phyloP scores from a whole-genome alignment of 164 flowering plant species.

The Nelumbo lutea region DNA sequence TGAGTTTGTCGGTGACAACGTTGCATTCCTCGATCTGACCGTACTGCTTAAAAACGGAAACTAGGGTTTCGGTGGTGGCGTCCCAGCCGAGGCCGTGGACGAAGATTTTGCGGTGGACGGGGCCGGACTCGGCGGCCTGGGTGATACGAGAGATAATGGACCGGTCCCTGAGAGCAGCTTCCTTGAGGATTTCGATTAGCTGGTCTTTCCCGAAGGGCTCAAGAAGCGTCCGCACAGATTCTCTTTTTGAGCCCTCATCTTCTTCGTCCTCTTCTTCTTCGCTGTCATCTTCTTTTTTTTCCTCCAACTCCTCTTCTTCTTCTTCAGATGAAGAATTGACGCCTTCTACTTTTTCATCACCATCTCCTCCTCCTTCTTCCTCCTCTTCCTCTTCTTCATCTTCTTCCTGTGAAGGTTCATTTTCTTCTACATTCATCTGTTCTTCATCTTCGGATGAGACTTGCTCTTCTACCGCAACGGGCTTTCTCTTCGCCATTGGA shows the following conservation, averaged over 20 bases:
- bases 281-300: slow-evolving; percentile 18
- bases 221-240: slow-evolving; percentile 23
- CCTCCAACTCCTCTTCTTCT: slow-evolving; percentile 11
- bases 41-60: slow-evolving; percentile 21
- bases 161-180: slow-evolving; percentile 23
- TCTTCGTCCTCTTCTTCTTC: slow-evolving; percentile 16
- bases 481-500: slow-evolving; percentile 27
- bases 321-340: slow-evolving; percentile 9
- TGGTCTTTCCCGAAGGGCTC: slow-evolving; percentile 42
- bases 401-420: slow-evolving; percentile 1
- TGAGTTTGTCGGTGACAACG: slow-evolving; percentile 29
- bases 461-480: slow-evolving; percentile 2
- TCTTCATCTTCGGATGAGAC: slow-evolving; percentile 8
- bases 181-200: slow-evolving; percentile 27
- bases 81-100: slow-evolving; percentile 52
- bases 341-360: background rate
- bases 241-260: slow-evolving; percentile 16
- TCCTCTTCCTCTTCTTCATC: slow-evolving; percentile 21
- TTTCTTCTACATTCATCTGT: background rate
- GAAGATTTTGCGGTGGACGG: slow-evolving; percentile 45
- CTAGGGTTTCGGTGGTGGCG: slow-evolving; percentile 26
- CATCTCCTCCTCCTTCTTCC: slow-evolving; percentile 7
- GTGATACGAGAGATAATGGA: slow-evolving; percentile 14
- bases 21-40: slow-evolving; percentile 39
- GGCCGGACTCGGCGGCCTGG: slow-evolving; percentile 24